A percentile compares a stretch with the other conserved stretches of the same genome.
These are phyloP conservation scores for Cylindrotheca closterium DNA, from an alignment of 108 stramenopile genomes.

Conservation along the genomic window DNA sequence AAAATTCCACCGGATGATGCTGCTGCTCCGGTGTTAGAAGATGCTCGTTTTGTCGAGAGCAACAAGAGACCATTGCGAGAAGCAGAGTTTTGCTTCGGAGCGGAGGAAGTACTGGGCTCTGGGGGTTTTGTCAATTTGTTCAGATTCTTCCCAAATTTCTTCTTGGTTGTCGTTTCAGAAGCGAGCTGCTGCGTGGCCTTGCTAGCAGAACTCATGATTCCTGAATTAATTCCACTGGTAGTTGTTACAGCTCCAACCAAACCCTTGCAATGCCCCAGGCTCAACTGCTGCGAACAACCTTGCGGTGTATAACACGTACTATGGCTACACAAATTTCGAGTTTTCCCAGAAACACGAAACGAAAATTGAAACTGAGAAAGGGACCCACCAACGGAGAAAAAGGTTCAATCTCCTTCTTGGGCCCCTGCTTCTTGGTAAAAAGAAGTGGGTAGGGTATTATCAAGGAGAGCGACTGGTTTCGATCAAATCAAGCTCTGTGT, in stretches of 20 bases:
- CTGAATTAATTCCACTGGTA: too few relatives aligned
- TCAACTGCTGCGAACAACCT: too few relatives aligned
- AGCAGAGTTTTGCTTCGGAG: constrained; percentile 18
- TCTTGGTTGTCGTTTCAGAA: constrained; percentile 42
- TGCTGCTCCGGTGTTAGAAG: constrained; percentile 19
- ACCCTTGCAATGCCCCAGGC: too few relatives aligned
- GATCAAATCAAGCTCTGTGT: background rate
- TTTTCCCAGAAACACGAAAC: too few relatives aligned
- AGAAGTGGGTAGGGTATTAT: background rate
- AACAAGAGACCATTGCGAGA: constrained; percentile 71
- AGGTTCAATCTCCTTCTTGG: constrained; percentile 13
- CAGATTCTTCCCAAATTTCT: constrained; percentile 88
- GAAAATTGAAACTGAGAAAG: too few relatives aligned
- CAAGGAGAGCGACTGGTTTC: background rate
- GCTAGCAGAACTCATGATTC: constrained; percentile 20
- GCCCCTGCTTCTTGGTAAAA: constrained; percentile 1
- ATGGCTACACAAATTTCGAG: too few relatives aligned
- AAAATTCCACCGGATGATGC: constrained; percentile 31
- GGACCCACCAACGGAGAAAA: constrained; percentile 11
- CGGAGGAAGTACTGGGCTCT: constrained; percentile 39
- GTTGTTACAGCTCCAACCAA: too few relatives aligned
- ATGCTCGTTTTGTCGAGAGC: constrained; percentile 70
- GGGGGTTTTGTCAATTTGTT: constrained; percentile 78
- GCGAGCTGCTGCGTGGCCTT: constrained; percentile 11
- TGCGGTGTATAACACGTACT: too few relatives aligned